Evolutionary conservation across 2,329 filamentous ascomycete species (phyloP), one percentile per base, ranked within the genome.

Genomic region (Ceratocystis huliohia): DNA sequence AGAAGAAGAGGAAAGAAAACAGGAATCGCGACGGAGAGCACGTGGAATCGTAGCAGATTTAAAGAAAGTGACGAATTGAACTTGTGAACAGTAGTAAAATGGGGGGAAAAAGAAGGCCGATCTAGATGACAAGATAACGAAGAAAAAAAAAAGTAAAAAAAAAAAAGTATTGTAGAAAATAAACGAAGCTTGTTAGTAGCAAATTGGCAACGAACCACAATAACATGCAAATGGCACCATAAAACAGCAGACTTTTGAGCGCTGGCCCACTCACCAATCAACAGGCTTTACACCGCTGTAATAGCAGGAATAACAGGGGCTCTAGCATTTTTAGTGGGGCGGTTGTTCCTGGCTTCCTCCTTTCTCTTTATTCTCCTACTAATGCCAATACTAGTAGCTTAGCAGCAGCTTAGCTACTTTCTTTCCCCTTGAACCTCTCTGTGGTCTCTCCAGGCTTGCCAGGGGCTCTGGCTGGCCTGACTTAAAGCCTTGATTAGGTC

Each of bases 181-280:
- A 41, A 41, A 15, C 20, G 6, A n/a, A n/a, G 46, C 46, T 48
- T 56, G 41, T 22, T n/a, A 30, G 2, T 10, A 28, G n/a, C 33
- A 63, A 45, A 59, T 65, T 65, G 50, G 63, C 57, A 68, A 64
- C 66, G 63, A 65, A 65, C 63, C 66, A 68, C 57, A 48, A 41
- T 33, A 64, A 37, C 46, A 56, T 28, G 59, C 44, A 65, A 65
- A 68, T 68, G 56, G 59, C 63, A 68, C 66, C 66, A 68, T 59
- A 61, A 65, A 53, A 50, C 41, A 66, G 33, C 66, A 50, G 65
- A 63, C 65, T 30, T 53, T 59, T 25, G 45, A 48, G 44, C 28
- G 44, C 15, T 46, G 22, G 25, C 28, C 66, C 13, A 10, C 37
- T 15, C 20, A 13, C 66, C 66, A 67, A 67, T 67, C 62, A 64